These are phyloP conservation scores for Aspergillus sojae DNA, from an alignment of 2,329 filamentous ascomycete genomes.

Conservation along the genomic window DNA sequence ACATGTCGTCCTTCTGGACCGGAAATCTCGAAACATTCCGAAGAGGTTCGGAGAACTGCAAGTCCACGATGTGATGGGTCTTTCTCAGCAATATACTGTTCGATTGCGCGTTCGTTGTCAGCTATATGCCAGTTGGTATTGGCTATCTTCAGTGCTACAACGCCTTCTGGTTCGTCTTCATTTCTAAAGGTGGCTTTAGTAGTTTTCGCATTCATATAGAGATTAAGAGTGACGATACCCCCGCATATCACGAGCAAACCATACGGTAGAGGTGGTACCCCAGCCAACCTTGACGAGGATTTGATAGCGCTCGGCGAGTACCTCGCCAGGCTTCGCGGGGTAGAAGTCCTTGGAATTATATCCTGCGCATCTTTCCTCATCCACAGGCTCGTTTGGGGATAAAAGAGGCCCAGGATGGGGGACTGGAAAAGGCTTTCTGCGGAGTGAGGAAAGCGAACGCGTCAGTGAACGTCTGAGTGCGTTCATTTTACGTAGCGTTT, in stretches of 20 bases:
- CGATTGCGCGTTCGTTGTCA: conserved; percentile 30
- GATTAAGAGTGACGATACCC: conserved; percentile 10
- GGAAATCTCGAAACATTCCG: conserved; percentile 25
- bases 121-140: conserved; percentile 26
- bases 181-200: conserved; percentile 8
- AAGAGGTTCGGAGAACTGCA: conserved; percentile 23
- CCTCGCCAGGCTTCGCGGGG: conserved; percentile 34
- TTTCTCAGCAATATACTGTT: conserved; percentile 29
- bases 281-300: conserved; percentile 33
- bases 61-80: conserved; percentile 29
- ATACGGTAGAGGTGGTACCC: conserved; percentile 34
- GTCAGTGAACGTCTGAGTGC: not conserved
- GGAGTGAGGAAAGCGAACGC: conserved; percentile 35
- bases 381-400: conserved; percentile 25
- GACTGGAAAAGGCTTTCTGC: conserved; percentile 30
- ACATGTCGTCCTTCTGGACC: conserved; percentile 32
- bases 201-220: not conserved
- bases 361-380: conserved; percentile 32
- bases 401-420: conserved; percentile 27
- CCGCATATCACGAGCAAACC: conserved; percentile 37
- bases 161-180: conserved; percentile 21
- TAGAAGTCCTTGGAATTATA: conserved; percentile 34
- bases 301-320: conserved; percentile 32
- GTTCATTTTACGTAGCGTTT: not conserved
- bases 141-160: conserved; percentile 33